Conservation (phyloP, 1,284 basidiomycete species). For the Stygiomarasmius scandens region DNA sequence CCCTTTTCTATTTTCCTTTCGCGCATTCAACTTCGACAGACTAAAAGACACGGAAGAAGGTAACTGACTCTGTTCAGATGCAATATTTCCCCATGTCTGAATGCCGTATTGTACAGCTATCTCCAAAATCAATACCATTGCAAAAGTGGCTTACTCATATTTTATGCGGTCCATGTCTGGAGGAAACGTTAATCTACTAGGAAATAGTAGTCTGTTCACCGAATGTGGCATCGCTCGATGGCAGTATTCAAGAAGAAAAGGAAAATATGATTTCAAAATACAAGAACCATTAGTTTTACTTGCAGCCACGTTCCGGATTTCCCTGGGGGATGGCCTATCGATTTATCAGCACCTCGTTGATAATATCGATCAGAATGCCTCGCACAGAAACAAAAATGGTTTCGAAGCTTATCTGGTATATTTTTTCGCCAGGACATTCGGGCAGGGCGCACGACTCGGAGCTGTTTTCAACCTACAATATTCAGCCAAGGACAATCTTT, state of each 20-base stretch:
- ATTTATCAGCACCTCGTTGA: not conserved
- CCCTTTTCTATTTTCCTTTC: not conserved
- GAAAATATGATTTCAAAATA: not conserved
- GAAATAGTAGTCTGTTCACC: not conserved
- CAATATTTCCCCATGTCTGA: no score
- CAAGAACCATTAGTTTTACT: constrained; percentile 8
- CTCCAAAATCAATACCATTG: no score
- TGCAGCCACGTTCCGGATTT: not conserved
- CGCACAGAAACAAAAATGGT: constrained; percentile 1
- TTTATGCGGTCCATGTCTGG: no score
- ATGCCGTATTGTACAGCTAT: no score
- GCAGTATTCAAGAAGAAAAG: no score
- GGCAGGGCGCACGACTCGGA: not conserved
- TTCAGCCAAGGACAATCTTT: not conserved
- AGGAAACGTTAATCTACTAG: no score
- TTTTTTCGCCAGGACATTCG: constrained; percentile 1
- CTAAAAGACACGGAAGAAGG: not conserved
- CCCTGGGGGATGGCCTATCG: not conserved
- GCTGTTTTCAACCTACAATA: not conserved
- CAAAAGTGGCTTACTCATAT: no score
- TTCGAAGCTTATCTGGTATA: constrained; percentile 7
- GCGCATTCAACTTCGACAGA: not conserved
- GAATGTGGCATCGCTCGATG: not conserved
- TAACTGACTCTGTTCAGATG: not conserved
- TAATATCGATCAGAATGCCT: not conserved